Conservation (phyloP, 1,284 basidiomycete genomes). For the Ceratobasidium theobromae region DNA sequence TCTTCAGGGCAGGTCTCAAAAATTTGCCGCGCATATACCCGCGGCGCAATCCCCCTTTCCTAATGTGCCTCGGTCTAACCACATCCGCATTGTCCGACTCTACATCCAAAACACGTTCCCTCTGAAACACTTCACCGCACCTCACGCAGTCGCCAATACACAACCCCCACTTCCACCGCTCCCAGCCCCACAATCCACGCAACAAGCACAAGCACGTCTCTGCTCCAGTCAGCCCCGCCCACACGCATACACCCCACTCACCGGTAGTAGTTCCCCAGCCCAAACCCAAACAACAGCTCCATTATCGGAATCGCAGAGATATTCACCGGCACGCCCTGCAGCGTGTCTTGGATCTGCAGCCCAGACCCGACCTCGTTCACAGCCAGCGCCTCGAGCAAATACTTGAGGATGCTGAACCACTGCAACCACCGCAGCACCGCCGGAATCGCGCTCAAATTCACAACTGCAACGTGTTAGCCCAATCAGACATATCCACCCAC, state of each 20-base stretch:
- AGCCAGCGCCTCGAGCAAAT: constrained; percentile 73
- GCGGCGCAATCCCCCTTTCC: not conserved
- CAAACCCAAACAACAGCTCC: constrained; percentile 84
- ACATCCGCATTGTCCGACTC: too few species aligned
- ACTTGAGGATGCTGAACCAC: constrained; percentile 69
- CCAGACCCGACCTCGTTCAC: constrained; percentile 89
- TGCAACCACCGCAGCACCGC: constrained; percentile 85
- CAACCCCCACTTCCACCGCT: constrained; percentile 63
- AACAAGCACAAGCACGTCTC: constrained; percentile 80
- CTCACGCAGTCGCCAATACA: constrained; percentile 76
- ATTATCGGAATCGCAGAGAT: constrained; percentile 81
- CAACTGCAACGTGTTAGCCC: constrained; percentile 48
- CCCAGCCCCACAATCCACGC: constrained; percentile 80
- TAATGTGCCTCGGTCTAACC: too few species aligned
- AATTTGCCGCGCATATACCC: not conserved
- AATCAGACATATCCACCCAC: constrained; percentile 23
- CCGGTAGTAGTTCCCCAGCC: constrained; percentile 72
- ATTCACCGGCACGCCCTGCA: constrained; percentile 78
- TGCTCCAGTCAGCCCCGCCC: constrained; percentile 33
- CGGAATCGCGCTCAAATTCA: constrained; percentile 76
- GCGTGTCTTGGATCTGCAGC: constrained; percentile 73
- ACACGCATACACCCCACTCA: too few species aligned
- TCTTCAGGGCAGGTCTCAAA: too few species aligned
- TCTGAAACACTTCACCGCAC: constrained; percentile 57
- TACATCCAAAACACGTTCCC: too few species aligned